Evolutionary conservation across 1,139 yeast genomes (phyloP), one percentile per base, ranked within the genome.

Genomic region (Saccharomyces pastorianus): DNA sequence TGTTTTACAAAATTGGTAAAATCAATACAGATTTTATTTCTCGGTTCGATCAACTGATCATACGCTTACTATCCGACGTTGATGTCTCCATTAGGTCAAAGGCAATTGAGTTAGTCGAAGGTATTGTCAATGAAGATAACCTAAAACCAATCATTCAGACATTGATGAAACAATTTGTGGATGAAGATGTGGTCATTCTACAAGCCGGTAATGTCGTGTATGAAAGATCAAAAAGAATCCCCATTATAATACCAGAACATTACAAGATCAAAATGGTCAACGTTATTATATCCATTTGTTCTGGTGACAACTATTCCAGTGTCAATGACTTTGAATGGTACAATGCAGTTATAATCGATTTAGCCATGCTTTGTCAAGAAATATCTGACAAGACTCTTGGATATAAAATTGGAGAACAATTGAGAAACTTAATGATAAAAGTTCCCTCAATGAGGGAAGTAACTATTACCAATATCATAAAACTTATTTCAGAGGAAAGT

Each of bases 281-380:
- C n/a, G 76, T 78, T 48, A 78, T 85, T 13, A 64, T 84, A 14
- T 74, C 74, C 28, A 69, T 84, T 50, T 82, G 86, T 57, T 75
- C 83, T 26, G 77, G 77, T 63, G 77, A 85, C 53, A 88, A 87
- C 63, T 95, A 88, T 68, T 69, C 76, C n/a, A 78, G 80, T 61
- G 77, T 95, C 34, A 90, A 95, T 3, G 88, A 90, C 63, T 93
- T 93, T 71, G 87, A 82, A 53, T 95, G 98, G 99, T 90, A 86
- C 65, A 73, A 86, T 38, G 84, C 85, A 0, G 88, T 89, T 0
- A 74, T 91, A 51, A 80, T 79, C 32, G 97, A 90, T 63, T 73
- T 91, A 26, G 75, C 85, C 5, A 77, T 79, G 51, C 71, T 85
- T 52, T 78, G 85, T 0, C 73, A 81, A 34, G 75, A 78, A 4